Evolutionary conservation across 2,329 filamentous ascomycete genomes (phyloP), one percentile per base, ranked within the genome.

Genomic region (Aspergillus cejpii): DNA sequence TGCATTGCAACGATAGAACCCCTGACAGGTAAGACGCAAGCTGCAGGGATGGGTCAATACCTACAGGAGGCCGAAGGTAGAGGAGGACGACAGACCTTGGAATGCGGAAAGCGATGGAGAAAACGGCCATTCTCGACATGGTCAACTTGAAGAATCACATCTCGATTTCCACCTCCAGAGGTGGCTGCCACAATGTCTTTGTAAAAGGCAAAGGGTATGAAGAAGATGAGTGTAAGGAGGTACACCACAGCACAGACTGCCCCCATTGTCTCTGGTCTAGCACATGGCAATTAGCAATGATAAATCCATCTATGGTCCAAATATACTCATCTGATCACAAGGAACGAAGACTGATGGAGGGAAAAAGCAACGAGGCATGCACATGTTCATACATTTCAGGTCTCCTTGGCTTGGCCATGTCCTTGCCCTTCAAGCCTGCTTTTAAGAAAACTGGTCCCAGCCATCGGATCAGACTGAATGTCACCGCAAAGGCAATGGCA

Each of bases 141-240:
- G 52, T 84, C 78, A 36, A 81, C 72, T 62, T 86, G 80, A 57
- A 88, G 69, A 10, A 94, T 85, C 5, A 92, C 81, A 70, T 96
- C 91, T 52, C 87, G 77, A 67, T 96, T 96, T 39, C 90, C 90
- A 52, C 89, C 90, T 51, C 90, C 92, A 54, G 88, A 94, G 15
- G 92, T 97, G 29, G 90, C 89, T 12, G 88, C 87, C 20, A 96
- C 90, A 54, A 98, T 94, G 64, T 97, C 91, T 70, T 96, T 94
- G 74, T 96, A 97, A 67, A 98, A 97, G 1, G 90, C 87, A 68
- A 96, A 95, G 0, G 92, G 92, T 47, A 97, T 89, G 66, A 98
- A 98, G 51, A 88, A 73, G 55, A 97, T 94, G 54, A 97, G 77
- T 39, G 83, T 79, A 53, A 98, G 76, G 34, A 98, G 77, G 69